Percentiles rank a stretch among this genome's conserved stretches.
These are phyloP conservation scores for Dactylellina haptotyla DNA, from an alignment of 2,329 filamentous ascomycete species.

Conservation along the genomic window DNA sequence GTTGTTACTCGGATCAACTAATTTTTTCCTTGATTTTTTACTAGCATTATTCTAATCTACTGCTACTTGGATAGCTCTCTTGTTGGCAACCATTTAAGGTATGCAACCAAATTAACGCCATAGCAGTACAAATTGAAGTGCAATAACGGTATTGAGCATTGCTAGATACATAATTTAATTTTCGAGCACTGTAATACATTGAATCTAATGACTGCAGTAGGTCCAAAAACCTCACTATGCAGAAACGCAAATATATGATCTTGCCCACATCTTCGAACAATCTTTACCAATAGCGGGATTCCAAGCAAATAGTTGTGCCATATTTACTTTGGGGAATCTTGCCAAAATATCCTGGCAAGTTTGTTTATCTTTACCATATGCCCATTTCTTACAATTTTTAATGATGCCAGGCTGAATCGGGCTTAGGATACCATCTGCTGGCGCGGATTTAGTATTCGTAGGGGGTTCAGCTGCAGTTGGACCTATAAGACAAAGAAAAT, in stretches of 20 bases:
- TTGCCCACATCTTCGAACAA: conserved; percentile 26
- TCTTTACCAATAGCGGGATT: conserved; percentile 21
- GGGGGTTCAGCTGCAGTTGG: neutral
- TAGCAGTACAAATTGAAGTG: neutral
- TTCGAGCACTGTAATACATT: neutral
- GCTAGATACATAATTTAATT: neutral
- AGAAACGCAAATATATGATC: conserved; percentile 7
- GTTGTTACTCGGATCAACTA: neutral
- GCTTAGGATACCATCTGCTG: conserved; percentile 1
- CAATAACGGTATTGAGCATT: neutral
- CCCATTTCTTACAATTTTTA: conserved; percentile 21
- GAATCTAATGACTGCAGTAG: neutral
- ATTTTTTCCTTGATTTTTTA: neutral
- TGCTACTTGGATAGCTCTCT: neutral
- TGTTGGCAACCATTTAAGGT: neutral
- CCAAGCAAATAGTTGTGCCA: conserved; percentile 11
- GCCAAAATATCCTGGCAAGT: conserved; percentile 16
- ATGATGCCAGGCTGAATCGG: conserved; percentile 13
- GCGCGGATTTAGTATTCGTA: neutral
- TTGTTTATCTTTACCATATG: conserved; percentile 1
- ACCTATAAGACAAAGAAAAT: conserved; percentile 15
- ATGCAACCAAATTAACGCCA: neutral
- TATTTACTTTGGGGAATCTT: neutral
- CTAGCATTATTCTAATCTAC: neutral
- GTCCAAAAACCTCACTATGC: neutral